Evolutionary conservation across 2,329 filamentous ascomycete species (phyloP), one percentile per base, ranked within the genome.

Genomic region (Chrysosphaeria jannelii): DNA sequence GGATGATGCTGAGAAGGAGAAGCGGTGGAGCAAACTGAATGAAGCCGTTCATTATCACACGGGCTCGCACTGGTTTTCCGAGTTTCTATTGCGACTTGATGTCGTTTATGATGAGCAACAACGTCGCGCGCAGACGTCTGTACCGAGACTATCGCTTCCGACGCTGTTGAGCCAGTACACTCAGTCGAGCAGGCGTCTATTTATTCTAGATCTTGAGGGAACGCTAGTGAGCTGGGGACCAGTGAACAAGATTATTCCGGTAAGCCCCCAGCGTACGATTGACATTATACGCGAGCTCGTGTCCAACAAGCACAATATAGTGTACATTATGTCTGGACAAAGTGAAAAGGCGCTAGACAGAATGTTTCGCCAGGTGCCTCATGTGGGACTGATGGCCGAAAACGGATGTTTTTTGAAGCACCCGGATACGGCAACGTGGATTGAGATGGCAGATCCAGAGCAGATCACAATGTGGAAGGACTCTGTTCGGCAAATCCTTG

Each of bases 311-410:
- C 62, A 58, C 29, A 93, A 93, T 37, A 64, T 65, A 2, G 70
- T 93, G 13, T 93, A 90, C 35, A 66, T 93, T 32, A 93, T 90
- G 76, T 90, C 76, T 25, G 69, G 74, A 6, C 66, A 76, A 16
- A 71, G 67, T 33, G 74, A 78, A 0, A 74, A 88, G 35, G 78
- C 91, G 36, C 63, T 91, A 16, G 76, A 90, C 33, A 62, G 68
- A 4, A 53, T 88, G 2, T 91, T 93, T 52, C 66, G 67, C 24
- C 61, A 70, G 13, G 69, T 91, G 2, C 70, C 74, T 5, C 69
- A 70, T 29, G 49, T 91, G 3, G 85, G 85, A 3, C 52, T 93
- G 4, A 88, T 93, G 31, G 81, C 81, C 0, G 81, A 93, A 45
- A 91, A 90, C 32, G 81, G 81, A 2, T 89, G 75, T 40, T 93